Evolutionary conservation across 768 basidiomycete genomes (phyloP), one percentile per base, ranked within the genome.

Genomic region (Russula brevipes): DNA sequence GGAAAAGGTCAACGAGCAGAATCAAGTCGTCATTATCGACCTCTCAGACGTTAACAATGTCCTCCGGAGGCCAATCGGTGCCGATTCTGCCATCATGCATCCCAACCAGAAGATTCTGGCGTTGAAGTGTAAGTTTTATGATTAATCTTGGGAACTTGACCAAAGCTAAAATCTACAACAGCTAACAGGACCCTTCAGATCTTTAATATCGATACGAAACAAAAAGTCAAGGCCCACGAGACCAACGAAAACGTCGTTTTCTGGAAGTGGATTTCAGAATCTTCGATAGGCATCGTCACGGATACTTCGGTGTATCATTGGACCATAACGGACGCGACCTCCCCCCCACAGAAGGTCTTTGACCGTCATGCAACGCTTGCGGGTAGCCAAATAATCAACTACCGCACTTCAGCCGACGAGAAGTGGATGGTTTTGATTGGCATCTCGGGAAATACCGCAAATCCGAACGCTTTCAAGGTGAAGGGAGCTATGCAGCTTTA

Each of bases 1-100:
- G 60, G 96, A 98, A 80, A 94, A 94, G 76, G 84, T 93, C 72
- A 87, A 89, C 71, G 94, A 95, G 67, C 88, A 92, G 72, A 94
- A 96, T 77, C 95, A 98, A 77, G 97, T 99, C 67, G 96, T 98
- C 73, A 98, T 99, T 73, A 90, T 99, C 73, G 96, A 98, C 86
- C 87, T 99, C 67, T 81, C 89, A 65, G 93, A 98, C 75, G 93
- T 95, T 70, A 98, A 98, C 79, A 92, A 96, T 88, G 91, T 98
- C 70, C 83, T 95, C 60, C 88, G 94, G 64, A 82, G 94, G 69
- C 94, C 94, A 66, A 98, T 99, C 72, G 89, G 91, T 31, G 97
- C 97, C n/a, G 97, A 99, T 74, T 93, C 92, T 44, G 96, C 97
- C 60, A 97, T 99, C 70, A 98, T 99, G 96, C 94, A 98, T 73